These are phyloP conservation scores for Diaporthe eres DNA, from an alignment of 2,329 filamentous ascomycete genomes.

Conservation along the genomic window DNA sequence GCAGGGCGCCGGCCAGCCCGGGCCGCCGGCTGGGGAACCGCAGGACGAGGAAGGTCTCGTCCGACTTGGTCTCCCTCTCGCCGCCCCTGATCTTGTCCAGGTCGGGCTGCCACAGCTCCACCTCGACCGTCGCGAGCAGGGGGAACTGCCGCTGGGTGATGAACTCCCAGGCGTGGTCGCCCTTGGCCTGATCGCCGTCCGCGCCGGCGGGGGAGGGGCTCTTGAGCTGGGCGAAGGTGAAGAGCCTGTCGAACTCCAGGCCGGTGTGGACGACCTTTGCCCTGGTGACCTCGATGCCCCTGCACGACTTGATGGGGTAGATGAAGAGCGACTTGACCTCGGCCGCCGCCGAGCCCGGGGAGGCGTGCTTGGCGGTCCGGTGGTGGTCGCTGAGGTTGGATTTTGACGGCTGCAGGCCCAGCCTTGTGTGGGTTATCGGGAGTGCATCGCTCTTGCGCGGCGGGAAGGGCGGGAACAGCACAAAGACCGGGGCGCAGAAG, in stretches of 20 bases:
- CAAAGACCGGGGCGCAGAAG: conserved; percentile 67
- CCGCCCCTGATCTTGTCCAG: conserved; percentile 64
- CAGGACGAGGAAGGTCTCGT: conserved; percentile 73
- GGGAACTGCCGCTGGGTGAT: conserved; percentile 80
- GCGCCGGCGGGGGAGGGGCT: conserved; percentile 60
- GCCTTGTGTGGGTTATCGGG: conserved; percentile 65
- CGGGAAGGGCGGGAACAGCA: conserved; percentile 68
- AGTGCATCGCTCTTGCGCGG: conserved; percentile 68
- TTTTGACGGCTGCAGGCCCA: conserved; percentile 55
- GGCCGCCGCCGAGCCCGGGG: conserved; percentile 40
- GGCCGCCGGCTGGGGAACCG: conserved; percentile 73
- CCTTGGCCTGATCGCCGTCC: conserved; percentile 54
- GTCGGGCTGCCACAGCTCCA: conserved; percentile 80
- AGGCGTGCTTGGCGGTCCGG: conserved; percentile 31
- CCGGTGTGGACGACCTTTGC: conserved; percentile 77
- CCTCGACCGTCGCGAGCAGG: conserved; percentile 77
- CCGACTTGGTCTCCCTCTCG: conserved; percentile 58
- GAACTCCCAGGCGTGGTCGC: conserved; percentile 74
- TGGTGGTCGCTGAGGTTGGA: conserved; percentile 53
- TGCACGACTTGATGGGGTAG: conserved; percentile 88
- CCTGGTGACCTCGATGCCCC: conserved; percentile 78
- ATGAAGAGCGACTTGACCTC: conserved; percentile 77
- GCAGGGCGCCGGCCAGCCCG: conserved; percentile 63
- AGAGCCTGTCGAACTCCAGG: conserved; percentile 85
- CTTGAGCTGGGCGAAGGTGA: conserved; percentile 81